These are phyloP conservation scores for Trifolium repens DNA, from an alignment of 306 rosid genomes.

Conservation along the genomic window DNA sequence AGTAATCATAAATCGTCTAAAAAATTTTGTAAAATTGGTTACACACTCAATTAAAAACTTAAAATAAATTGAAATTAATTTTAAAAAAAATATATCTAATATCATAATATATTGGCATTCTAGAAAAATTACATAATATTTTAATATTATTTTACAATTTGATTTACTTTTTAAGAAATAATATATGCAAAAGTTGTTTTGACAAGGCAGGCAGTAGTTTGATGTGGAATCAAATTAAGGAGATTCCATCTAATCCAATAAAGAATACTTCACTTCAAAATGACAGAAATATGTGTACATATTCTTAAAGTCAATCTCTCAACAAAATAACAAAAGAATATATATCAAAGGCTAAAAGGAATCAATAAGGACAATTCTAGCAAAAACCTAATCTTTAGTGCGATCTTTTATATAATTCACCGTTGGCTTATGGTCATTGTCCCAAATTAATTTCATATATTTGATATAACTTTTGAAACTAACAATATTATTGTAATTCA, in stretches of 20 bases:
- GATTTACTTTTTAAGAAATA: neutral
- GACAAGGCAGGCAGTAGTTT: neutral
- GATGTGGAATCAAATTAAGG: constrained; percentile 21
- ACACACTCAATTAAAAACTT: neutral
- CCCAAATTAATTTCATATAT: constrained; percentile 17
- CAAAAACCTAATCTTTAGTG: constrained; percentile 2
- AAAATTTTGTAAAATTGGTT: neutral
- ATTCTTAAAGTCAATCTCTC: neutral
- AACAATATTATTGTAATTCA: constrained; percentile 19
- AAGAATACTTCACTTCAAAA: constrained; percentile 32
- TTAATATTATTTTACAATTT: neutral
- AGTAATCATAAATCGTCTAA: neutral
- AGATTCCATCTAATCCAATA: constrained; percentile 35
- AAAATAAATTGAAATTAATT: neutral
- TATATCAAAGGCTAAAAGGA: neutral
- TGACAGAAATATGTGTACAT: neutral
- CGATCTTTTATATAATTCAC: constrained; percentile 27
- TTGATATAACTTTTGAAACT: neutral
- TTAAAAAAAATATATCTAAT: too few species aligned
- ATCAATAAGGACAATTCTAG: constrained; percentile 7
- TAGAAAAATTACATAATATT: too few species aligned
- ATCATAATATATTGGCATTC: too few species aligned
- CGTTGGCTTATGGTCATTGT: constrained; percentile 14
- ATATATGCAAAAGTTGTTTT: constrained; percentile 7
- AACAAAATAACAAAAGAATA: neutral